Evolutionary conservation across 768 basidiomycete species (phyloP).

Genomic region (Mycena galopus): DNA sequence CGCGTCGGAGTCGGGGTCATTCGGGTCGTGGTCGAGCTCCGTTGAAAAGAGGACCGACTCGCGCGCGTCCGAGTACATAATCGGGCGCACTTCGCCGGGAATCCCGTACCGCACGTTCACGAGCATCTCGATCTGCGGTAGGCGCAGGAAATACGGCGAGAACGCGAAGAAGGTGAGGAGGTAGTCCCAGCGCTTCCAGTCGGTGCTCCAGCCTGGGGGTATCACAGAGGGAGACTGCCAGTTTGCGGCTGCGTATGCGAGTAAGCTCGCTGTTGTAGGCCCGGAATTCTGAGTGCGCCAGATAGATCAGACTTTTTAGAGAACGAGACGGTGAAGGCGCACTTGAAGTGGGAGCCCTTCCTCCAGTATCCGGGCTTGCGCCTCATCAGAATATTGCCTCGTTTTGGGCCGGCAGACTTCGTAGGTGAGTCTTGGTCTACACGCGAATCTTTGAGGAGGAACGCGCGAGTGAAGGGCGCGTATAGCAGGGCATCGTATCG

Average conservation of each 20-base stretch:
- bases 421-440: neutral
- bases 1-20: neutral
- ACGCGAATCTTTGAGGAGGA: neutral
- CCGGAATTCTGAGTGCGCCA: conserved; percentile 10
- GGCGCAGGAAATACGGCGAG: conserved; percentile 51
- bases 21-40: neutral
- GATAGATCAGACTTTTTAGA: neutral
- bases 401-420: neutral
- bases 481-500: neutral
- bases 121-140: conserved; percentile 53
- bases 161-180: conserved; percentile 50
- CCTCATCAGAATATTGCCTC: neutral
- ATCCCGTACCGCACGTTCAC: conserved; percentile 48
- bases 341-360: neutral
- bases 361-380: neutral
- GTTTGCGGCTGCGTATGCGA: conserved; percentile 37
- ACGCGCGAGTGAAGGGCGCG: neutral
- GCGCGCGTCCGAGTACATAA: conserved; percentile 44
- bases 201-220: conserved; percentile 47
- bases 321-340: neutral
- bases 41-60: conserved; percentile 42
- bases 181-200: conserved; percentile 46
- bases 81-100: conserved; percentile 48
- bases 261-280: conserved; percentile 26
- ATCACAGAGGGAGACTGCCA: conserved; percentile 44